Base-by-base conservation (phyloP, 108 stramenopile species). In the Epithemia pelagica region DNA sequence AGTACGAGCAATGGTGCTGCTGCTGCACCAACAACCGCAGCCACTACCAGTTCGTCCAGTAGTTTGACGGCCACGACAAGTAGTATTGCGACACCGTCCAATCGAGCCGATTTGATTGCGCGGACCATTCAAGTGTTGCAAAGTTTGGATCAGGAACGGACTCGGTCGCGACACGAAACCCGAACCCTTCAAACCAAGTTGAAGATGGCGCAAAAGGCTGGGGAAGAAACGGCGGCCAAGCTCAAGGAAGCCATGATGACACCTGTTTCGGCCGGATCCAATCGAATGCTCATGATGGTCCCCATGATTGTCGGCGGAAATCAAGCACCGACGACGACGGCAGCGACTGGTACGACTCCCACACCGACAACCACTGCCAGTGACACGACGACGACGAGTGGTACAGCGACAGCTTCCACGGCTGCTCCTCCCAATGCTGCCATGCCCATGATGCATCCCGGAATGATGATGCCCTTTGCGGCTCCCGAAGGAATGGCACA, bases 81-180 rank as follows among this genome's bases (percentile, higher is more conserved):
- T 15, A 46, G 37, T 15, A 46, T 46, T 46, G 37, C 37, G 10
- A 46, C 37, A 46, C 77, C 90, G 0, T 75, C 84, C 59, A 93
- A 93, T 66, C 89, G 92, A 2, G 89, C 85, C 0, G 92, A 90
- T 74, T 74, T 93, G 54, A 90, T 93, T 69, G 84, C 84, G 2
- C 72, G 87, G 10, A 90, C 89, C 24, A 87, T 85, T 56, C 62
- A 58, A 0, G 71, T 79, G 23, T 52, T 86, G 74, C 79, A 86
- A 56, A 63, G 75, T 8, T 27, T 82, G 24, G 62, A 75, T 52
- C 52, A 61, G 31, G 58, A 51, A 29, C 72, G 69, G 65, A 75
- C 65, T 59, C 27, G 60, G 33, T 55, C 74, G 66, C 59, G 64
- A 32, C 61, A 64, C 46, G 79, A 92, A 51, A 67, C 72, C 30